A percentile compares a stretch with the other conserved stretches of the same genome.
These are phyloP conservation scores for Leccinum ochraceum DNA, from an alignment of 768 basidiomycete genomes.

Conservation along the genomic window DNA sequence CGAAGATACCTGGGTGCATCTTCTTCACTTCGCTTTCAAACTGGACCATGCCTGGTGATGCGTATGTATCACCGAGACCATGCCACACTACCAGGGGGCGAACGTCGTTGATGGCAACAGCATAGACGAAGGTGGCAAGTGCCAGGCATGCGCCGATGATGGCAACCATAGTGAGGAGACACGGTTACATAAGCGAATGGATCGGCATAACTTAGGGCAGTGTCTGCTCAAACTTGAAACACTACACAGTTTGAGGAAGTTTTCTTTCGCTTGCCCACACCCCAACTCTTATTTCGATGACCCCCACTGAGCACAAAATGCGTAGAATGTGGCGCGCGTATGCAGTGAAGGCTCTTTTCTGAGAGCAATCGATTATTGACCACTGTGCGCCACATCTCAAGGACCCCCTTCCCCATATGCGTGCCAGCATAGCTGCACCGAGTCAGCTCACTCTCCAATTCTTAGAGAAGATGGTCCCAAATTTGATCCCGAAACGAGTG, in stretches of 20 bases:
- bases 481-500: not conserved
- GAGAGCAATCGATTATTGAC: not conserved
- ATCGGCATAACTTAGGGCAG: not conserved
- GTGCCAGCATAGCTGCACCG: not conserved
- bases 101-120: slow-evolving; percentile 19
- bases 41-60: slow-evolving; percentile 70
- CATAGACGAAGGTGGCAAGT: slow-evolving; percentile 11
- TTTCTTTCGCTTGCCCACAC: not conserved
- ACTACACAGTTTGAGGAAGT: not conserved
- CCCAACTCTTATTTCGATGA: not conserved
- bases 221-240: no score
- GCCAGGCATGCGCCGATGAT: slow-evolving; percentile 17
- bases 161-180: slow-evolving; percentile 12
- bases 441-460: not conserved
- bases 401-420: not conserved
- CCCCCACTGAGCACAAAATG: not conserved
- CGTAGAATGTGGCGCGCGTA: not conserved
- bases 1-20: slow-evolving; percentile 72
- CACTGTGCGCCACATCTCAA: not conserved
- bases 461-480: not conserved
- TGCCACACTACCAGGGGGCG: slow-evolving; percentile 78
- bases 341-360: not conserved
- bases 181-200: slow-evolving; percentile 8
- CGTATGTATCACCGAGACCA: slow-evolving; percentile 79
- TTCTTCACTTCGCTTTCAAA: slow-evolving; percentile 59